Evolutionary conservation across 345 rosid genomes (phyloP), one percentile per base, ranked within the genome.

Genomic region (Capsella bursapastoris): DNA sequence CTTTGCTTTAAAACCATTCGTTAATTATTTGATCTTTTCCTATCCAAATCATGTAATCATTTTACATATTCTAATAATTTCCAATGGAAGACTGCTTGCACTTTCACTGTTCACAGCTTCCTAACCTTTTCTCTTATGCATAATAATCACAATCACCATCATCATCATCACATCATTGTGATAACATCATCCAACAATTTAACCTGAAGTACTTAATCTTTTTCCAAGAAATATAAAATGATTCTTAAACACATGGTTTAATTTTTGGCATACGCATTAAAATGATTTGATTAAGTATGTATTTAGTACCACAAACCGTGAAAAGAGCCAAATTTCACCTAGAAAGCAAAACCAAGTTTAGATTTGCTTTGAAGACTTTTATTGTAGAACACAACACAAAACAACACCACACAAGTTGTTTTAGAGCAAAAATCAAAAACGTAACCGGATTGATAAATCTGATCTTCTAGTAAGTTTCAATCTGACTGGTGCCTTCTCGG

Each of bases 391-490:
- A 50, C 25, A 22, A 22, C 25, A 22, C 25, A 22, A 22, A 22
- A 22, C 25, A 22, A 22, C 25, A 22, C 25, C 25, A 22, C 29
- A 57, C 37, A 47, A 65, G 58, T n/a, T 65, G 25, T 60, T 7
- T 4, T 1, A 10, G 67, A 65, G 66, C 65, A 29, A 35, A 57
- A 18, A 57, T 5, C 8, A 35, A 18, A 57, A 66, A 74, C 78
- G 71, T 73, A 61, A 71, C 14, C 3, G 3, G 12, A 43, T 14
- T 47, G 56, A 73, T 64, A 44, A 72, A 29, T n/a, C 49, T 57
- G 5, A 22, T 47, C 45, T 34, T 55, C 53, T 18, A 56, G 66
- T 56, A 68, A 41, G 72, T 58, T 57, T 57, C 0, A 16, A 50
- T 49, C 47, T 1, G 16, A 57, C 6, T 28, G 16, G 0, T 74